Evolutionary conservation across 225 moss, liverwort and hornwort genomes (phyloP).

Genomic region (Physcomitrium patens): DNA sequence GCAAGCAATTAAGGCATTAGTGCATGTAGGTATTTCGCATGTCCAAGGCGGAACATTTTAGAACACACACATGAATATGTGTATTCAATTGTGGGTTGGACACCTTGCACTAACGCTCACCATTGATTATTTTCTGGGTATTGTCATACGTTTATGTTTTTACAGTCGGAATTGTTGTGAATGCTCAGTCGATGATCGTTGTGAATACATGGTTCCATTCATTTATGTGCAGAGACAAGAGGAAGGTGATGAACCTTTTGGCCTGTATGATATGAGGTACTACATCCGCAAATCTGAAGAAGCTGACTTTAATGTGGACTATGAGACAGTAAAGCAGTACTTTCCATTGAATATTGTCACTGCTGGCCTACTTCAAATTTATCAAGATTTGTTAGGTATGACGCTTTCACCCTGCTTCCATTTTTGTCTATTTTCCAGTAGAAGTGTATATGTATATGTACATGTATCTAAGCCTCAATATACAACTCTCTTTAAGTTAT

Average conservation of each 20-base stretch:
- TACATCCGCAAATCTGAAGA: slow-evolving; percentile 96
- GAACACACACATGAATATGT: neutral
- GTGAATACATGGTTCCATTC: neutral
- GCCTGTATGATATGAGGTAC: slow-evolving; percentile 89
- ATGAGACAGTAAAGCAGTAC: slow-evolving; percentile 91
- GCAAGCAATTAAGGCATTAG: slow-evolving; percentile 2
- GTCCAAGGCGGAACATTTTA: neutral
- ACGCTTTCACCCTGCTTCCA: slow-evolving; percentile 27
- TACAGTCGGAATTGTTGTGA: no score
- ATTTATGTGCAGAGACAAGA: slow-evolving; percentile 70
- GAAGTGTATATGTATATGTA: neutral
- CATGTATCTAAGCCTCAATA: slow-evolving; percentile 10
- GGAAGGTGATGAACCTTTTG: slow-evolving; percentile 82
- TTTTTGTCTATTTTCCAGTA: slow-evolving; percentile 8
- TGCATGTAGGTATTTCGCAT: neutral
- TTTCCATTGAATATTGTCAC: slow-evolving; percentile 93
- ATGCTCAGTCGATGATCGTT: no score
- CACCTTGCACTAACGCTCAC: neutral
- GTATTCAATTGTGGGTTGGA: slow-evolving; percentile 5
- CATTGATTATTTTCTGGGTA: slow-evolving; percentile 4
- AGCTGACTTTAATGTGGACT: slow-evolving; percentile 85
- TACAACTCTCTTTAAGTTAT: slow-evolving; percentile 5
- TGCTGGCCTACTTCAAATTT: slow-evolving; percentile 88
- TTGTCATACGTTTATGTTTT: no score
- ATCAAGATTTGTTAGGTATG: slow-evolving; percentile 90